These are phyloP conservation scores for Leccinum fibrillosum DNA, from an alignment of 768 basidiomycete genomes.

Conservation along the genomic window DNA sequence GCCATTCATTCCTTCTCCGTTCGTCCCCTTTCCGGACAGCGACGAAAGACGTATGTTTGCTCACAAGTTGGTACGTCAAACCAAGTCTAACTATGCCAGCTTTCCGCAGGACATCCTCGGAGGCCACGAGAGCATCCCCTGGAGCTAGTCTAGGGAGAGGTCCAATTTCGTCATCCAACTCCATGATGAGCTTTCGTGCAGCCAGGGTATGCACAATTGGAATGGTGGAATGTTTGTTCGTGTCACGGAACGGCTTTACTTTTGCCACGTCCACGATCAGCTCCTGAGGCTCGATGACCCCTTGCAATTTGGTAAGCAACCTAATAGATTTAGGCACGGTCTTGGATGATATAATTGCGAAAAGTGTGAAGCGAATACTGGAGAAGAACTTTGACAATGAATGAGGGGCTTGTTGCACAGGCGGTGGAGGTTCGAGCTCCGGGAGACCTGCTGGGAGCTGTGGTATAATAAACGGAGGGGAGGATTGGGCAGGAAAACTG, in stretches of 20 bases:
- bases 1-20: slow-evolving; percentile 6
- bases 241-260: slow-evolving; percentile 25
- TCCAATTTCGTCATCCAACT: slow-evolving; percentile 38
- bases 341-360: slow-evolving; percentile 27
- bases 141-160: slow-evolving; percentile 31
- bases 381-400: slow-evolving; percentile 31
- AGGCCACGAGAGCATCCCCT: slow-evolving; percentile 21
- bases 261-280: slow-evolving; percentile 19
- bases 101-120: slow-evolving; percentile 36
- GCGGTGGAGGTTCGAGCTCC: slow-evolving; percentile 34
- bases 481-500: not conserved
- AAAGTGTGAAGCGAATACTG: slow-evolving; percentile 33
- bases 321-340: slow-evolving; percentile 26
- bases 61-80: slow-evolving; percentile 49
- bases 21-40: slow-evolving; percentile 42
- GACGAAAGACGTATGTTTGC: slow-evolving; percentile 53
- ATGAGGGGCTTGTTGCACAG: slow-evolving; percentile 34
- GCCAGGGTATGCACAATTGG: slow-evolving; percentile 52
- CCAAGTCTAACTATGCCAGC: slow-evolving; percentile 51
- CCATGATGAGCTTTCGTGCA: slow-evolving; percentile 53
- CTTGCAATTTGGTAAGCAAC: slow-evolving; percentile 29
- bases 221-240: slow-evolving; percentile 10
- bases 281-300: slow-evolving; percentile 15
- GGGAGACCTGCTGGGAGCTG: slow-evolving; percentile 8
- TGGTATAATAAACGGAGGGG: slow-evolving; percentile 17